Base-by-base conservation (phyloP, 768 basidiomycete species). In the Leccinum obscurum region DNA sequence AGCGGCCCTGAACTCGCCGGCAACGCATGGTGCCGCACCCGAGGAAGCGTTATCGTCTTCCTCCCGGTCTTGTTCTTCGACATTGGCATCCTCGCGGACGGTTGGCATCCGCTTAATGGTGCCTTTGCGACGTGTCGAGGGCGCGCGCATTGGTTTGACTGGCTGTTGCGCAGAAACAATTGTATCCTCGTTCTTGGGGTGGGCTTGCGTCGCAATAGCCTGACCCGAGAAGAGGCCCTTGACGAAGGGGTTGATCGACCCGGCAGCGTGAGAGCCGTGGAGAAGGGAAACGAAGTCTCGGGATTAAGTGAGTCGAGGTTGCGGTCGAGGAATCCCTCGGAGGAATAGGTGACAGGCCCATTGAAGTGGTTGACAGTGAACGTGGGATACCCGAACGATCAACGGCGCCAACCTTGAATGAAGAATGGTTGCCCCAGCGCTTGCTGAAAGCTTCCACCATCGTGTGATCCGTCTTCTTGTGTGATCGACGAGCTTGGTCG, bases 361-460 rank as follows among this genome's bases (percentile, higher is more conserved):
- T 90, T 93, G 75, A 84, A 98, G 71, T 99, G 97, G 70, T 86
- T 90, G 74, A 98, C 81, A 0, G 91, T 95, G 75, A 99, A 99
- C 0, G 92, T 88, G 0, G 90, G 88, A 24, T 81, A 88, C 95
- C 93, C 0, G 86, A 85, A 8, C 93, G 83, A 67, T 93, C 91
- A 26, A 85, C 77, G 0, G 80, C 76, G 11, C 92, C 91, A 1
- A 89, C 73, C 75, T 95, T 95, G 86, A 98, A 98, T 0, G 89
- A 89, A 0, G 90, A 83, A 69, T 98, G 95, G 66, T 93, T 96
- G 6, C 87, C 92, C 93, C 95, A 98, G 1, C 96, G 85, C 75
- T 98, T 98, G 52, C 84, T 80, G 70, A 98, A 93, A 0, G 95
- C 93, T 67, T 97, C 94, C 9, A 95, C 86, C 93, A 98, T 97